Evolutionary conservation across 2,329 filamentous ascomycete genomes (phyloP).

Genomic region (Stagonosporopsis vannaccii): DNA sequence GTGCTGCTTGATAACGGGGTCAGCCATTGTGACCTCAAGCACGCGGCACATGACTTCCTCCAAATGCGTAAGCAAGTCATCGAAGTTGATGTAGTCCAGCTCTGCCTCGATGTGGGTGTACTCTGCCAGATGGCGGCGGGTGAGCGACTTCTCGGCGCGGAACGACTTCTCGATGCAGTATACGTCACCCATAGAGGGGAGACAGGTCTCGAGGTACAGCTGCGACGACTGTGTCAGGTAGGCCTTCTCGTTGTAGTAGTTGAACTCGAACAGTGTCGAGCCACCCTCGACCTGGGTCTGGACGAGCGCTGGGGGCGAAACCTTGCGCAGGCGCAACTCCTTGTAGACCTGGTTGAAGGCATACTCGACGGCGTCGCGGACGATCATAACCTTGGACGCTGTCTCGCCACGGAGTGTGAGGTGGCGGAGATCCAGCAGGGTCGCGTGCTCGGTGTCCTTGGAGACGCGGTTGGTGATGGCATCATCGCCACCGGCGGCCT

Average conservation of each 20-base stretch:
- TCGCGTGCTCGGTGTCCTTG: slow-evolving; percentile 72
- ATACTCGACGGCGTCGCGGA: slow-evolving; percentile 80
- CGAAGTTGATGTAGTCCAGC: slow-evolving; percentile 93
- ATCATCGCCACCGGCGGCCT: slow-evolving; percentile 85
- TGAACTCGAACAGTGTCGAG: slow-evolving; percentile 85
- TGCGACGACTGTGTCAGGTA: slow-evolving; percentile 98
- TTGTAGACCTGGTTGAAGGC: slow-evolving; percentile 83
- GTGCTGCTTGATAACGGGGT: slow-evolving; percentile 74
- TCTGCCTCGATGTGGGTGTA: slow-evolving; percentile 98
- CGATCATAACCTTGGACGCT: slow-evolving; percentile 84
- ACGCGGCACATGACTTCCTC: slow-evolving; percentile 89
- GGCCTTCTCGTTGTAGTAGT: slow-evolving; percentile 88
- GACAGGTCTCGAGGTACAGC: slow-evolving; percentile 93
- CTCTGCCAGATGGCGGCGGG: slow-evolving; percentile 91
- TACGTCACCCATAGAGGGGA: slow-evolving; percentile 90
- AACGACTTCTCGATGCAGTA: slow-evolving; percentile 99
- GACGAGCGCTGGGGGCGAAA: slow-evolving; percentile 87
- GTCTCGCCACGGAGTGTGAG: slow-evolving; percentile 84
- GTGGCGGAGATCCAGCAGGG: slow-evolving; percentile 82
- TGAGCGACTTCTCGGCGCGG: slow-evolving; percentile 95
- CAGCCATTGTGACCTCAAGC: slow-evolving; percentile 76
- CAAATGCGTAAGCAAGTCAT: slow-evolving; percentile 84
- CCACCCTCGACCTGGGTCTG: slow-evolving; percentile 96
- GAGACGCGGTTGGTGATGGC: slow-evolving; percentile 86
- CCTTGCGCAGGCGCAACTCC: slow-evolving; percentile 79